These are phyloP conservation scores for Ligustrum vulgare DNA, from an alignment of 257 asterid species.

Conservation along the genomic window DNA sequence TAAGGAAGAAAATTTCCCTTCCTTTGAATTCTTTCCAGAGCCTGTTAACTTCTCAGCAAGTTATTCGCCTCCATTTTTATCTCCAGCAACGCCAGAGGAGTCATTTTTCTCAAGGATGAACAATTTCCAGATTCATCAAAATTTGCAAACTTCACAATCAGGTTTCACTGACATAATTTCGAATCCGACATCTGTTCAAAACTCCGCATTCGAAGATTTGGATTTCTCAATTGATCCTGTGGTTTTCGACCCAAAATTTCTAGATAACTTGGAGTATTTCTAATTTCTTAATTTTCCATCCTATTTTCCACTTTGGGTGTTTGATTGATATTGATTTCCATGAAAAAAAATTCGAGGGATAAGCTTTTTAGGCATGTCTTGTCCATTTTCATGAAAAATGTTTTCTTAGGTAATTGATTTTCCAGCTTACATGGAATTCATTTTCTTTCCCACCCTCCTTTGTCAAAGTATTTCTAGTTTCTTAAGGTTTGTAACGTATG, in stretches of 20 bases:
- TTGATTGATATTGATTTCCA: no score
- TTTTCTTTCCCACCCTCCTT: no score
- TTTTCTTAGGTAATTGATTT: no score
- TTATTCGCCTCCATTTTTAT: conserved; percentile 18
- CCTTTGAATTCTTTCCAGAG: conserved; percentile 22
- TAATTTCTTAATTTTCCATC: no score
- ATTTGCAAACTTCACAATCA: conserved; percentile 29
- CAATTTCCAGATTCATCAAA: conserved; percentile 11
- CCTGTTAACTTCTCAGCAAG: neutral
- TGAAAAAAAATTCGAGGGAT: no score
- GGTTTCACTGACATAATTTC: conserved; percentile 35
- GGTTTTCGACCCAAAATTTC: conserved; percentile 31
- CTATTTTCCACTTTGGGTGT: no score
- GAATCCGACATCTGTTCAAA: conserved; percentile 29
- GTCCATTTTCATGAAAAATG: no score
- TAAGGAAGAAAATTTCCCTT: conserved; percentile 25
- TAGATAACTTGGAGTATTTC: conserved; percentile 23
- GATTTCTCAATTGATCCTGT: conserved; percentile 35
- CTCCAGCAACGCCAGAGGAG: conserved; percentile 31
- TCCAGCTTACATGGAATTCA: no score
- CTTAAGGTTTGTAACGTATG: neutral
- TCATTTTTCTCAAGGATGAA: conserved; percentile 23
- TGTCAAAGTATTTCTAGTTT: neutral
- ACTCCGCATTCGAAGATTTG: conserved; percentile 33
- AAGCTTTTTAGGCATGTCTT: no score